A percentile compares a stretch with the other conserved stretches of the same genome.
Evolutionary conservation across 768 basidiomycete species (phyloP).

Genomic region (Sistotremastrum suecicum): DNA sequence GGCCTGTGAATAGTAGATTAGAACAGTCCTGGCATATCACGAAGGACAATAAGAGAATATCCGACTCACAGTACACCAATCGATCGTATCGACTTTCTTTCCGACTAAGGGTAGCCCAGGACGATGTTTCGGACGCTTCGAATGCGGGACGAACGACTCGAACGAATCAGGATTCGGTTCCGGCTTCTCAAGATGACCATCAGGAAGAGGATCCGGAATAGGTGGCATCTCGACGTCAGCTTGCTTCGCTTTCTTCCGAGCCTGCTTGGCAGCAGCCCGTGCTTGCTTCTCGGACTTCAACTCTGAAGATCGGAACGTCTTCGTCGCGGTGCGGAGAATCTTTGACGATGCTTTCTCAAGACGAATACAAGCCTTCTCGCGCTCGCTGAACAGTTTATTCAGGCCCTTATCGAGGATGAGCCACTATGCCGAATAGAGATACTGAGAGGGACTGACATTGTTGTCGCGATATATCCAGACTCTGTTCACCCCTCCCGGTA

Average conservation of each 20-base stretch:
- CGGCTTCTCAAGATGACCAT: neutral
- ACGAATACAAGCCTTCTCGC: slow-evolving; percentile 32
- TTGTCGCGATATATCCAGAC: slow-evolving; percentile 57
- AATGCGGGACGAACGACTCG: slow-evolving; percentile 32
- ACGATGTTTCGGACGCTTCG: slow-evolving; percentile 37
- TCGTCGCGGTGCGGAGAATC: slow-evolving; percentile 28
- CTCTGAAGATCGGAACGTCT: slow-evolving; percentile 12
- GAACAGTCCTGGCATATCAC: neutral
- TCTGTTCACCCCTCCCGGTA: slow-evolving; percentile 54
- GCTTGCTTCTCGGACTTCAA: slow-evolving; percentile 27
- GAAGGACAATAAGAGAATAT: neutral
- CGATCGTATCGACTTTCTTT: slow-evolving; percentile 50
- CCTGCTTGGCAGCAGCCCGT: slow-evolving; percentile 18
- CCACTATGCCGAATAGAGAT: neutral
- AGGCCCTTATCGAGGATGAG: slow-evolving; percentile 12
- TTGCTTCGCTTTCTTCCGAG: slow-evolving; percentile 12
- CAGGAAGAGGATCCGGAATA: slow-evolving; percentile 4
- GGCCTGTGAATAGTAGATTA: slow-evolving; percentile 16
- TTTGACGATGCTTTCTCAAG: slow-evolving; percentile 44
- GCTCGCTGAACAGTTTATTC: slow-evolving; percentile 28
- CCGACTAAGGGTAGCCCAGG: slow-evolving; percentile 39
- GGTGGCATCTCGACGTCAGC: slow-evolving; percentile 8
- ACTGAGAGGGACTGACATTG: slow-evolving; percentile 8
- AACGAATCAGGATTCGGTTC: slow-evolving; percentile 14
- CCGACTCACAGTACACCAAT: slow-evolving; percentile 38